These are phyloP conservation scores for Nigrospora osmanthi DNA, from an alignment of 2,329 filamentous ascomycete genomes.

Conservation along the genomic window DNA sequence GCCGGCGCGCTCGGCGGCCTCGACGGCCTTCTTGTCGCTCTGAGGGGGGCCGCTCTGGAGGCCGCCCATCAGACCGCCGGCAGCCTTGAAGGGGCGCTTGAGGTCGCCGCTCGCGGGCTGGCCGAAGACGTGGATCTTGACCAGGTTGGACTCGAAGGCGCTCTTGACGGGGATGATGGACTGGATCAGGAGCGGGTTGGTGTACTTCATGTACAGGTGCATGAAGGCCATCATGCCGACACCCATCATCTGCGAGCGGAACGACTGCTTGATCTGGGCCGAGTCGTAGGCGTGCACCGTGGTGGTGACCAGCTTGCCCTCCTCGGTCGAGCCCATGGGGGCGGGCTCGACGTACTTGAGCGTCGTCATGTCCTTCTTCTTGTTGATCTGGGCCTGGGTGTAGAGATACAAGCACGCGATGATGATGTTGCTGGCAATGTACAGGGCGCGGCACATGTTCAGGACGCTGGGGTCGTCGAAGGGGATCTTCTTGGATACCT, in stretches of 20 bases:
- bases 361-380: slow-evolving; percentile 96
- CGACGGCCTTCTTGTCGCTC: slow-evolving; percentile 87
- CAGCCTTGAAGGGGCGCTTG: slow-evolving; percentile 90
- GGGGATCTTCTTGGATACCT: slow-evolving; percentile 90
- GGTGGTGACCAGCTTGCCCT: slow-evolving; percentile 92
- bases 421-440: slow-evolving; percentile 62
- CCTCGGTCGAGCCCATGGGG: slow-evolving; percentile 86
- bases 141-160: slow-evolving; percentile 87
- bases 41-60: slow-evolving; percentile 68
- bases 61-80: slow-evolving; percentile 73
- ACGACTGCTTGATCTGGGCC: slow-evolving; percentile 72
- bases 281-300: slow-evolving; percentile 94
- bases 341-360: slow-evolving; percentile 98
- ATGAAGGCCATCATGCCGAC: slow-evolving; percentile 97
- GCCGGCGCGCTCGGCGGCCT: slow-evolving; percentile 69
- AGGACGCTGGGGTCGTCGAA: slow-evolving; percentile 73
- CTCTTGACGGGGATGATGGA: slow-evolving; percentile 96
- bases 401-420: slow-evolving; percentile 82
- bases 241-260: slow-evolving; percentile 91
- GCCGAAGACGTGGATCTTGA: slow-evolving; percentile 92
- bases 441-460: slow-evolving; percentile 46
- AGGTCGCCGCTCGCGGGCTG: slow-evolving; percentile 82
- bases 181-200: slow-evolving; percentile 97
- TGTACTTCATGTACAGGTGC: slow-evolving; percentile 99
- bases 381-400: slow-evolving; percentile 77